Evolutionary conservation across 2,329 filamentous ascomycete genomes (phyloP).

Genomic region (Byssothecium circinans): DNA sequence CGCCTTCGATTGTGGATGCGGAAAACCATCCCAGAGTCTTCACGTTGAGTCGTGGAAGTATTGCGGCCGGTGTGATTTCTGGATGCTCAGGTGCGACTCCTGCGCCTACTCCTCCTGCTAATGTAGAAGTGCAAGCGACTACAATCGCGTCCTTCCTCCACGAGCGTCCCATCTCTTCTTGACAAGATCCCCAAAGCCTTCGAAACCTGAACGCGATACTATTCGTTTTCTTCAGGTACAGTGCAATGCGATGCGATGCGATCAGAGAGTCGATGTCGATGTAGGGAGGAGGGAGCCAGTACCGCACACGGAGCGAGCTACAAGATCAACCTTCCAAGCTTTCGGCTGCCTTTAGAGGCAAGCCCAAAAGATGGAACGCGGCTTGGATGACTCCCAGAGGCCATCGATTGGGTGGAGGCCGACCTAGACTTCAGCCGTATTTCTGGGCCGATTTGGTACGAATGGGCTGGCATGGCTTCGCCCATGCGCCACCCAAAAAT

Average conservation of each 20-base stretch:
- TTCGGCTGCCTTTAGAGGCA: background rate
- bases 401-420: background rate
- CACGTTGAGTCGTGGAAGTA: conserved; percentile 4
- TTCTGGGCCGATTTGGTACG: background rate
- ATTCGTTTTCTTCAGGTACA: background rate
- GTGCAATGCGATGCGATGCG: too few species aligned
- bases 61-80: conserved; percentile 4
- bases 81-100: background rate
- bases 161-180: background rate
- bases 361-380: background rate
- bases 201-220: background rate
- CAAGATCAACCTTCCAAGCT: too few species aligned
- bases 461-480: background rate
- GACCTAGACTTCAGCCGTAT: background rate
- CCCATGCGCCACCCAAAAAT: background rate
- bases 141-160: background rate
- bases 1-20: conserved; percentile 1
- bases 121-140: background rate
- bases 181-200: background rate
- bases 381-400: too few species aligned
- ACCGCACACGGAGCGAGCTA: too few species aligned
- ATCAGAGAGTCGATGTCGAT: too few species aligned
- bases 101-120: background rate
- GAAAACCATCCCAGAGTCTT: conserved; percentile 13
- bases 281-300: too few species aligned